Base-by-base conservation (phyloP, 352 stramenopile species). In the Phytopythium helicoides region DNA sequence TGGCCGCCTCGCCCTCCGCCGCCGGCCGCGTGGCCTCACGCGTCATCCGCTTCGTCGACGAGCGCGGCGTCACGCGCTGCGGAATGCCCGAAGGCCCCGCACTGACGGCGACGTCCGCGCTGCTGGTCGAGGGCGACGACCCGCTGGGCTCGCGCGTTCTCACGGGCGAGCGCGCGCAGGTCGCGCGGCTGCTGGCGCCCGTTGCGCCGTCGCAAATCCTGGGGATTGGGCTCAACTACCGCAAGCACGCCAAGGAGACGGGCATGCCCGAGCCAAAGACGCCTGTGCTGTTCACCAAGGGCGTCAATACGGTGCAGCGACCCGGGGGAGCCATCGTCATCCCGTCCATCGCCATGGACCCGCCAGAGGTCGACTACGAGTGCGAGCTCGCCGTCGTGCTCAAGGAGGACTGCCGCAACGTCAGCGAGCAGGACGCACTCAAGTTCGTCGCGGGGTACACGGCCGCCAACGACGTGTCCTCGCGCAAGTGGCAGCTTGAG, bases 191-290 rank as follows among this genome's bases (percentile, higher is more conserved):
- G 25, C 66, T 95, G 47, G 72, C 76, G 21, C 87, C 87, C 3
- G 73, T 96, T 31, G 64, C 87, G 38, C 86, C 87, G 14, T 78
- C 78, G 12, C 77, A 88, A 63, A 90, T 96, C 58, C 67, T 93
- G 12, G 75, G 81, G 28, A 93, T 96, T 26, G 89, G 89, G 3
- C 72, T 97, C 23, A 97, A 97, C 70, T 97, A 97, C 71, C 72
- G 80, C 57, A 87, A 91, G 60, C 87, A 97, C 46, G 76, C 79
- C 38, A 75, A 81, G 54, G 83, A 96, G 68, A 92, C 84, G 46
- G 93, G 94, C 52, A 89, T 89, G 64, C 73, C 85, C 1, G 81
- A 91, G 60, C 82, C 84, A 2, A 71, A 76, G 55, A 81, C 69
- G 40, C 83, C 85, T 3, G 76, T 94, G 56, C 71, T 96, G 23